Percentiles rank a stretch among this genome's conserved stretches.
Evolutionary conservation across 2,329 filamentous ascomycete species (phyloP).

Genomic region (Phialophora expanda): DNA sequence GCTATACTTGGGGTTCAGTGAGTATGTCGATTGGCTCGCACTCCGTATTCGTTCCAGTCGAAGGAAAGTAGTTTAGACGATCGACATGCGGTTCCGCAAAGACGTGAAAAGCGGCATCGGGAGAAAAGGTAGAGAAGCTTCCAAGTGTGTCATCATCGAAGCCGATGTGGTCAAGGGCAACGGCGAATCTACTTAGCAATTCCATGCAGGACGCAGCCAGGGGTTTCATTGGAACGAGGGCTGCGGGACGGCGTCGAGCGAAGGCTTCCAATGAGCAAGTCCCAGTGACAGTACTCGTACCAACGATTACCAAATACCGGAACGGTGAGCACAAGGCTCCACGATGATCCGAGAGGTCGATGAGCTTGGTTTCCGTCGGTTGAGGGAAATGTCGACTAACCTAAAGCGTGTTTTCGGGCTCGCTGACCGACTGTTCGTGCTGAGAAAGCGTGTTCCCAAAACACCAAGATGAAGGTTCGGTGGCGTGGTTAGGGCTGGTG

Average conservation of each 20-base stretch:
- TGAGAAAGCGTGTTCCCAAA: not conserved
- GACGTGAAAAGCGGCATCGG: slow-evolving; percentile 10
- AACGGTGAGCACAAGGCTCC: slow-evolving; percentile 8
- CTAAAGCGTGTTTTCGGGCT: not conserved
- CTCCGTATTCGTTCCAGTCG: slow-evolving; percentile 29
- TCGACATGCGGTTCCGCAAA: slow-evolving; percentile 28
- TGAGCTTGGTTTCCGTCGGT: slow-evolving; percentile 1
- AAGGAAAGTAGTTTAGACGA: slow-evolving; percentile 11
- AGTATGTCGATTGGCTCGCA: not conserved
- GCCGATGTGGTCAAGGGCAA: not conserved
- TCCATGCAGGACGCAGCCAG: not conserved
- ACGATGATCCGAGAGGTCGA: slow-evolving; percentile 11
- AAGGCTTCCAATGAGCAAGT: not conserved
- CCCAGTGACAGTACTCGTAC: not conserved
- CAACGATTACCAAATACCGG: not conserved
- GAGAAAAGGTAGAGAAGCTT: not conserved
- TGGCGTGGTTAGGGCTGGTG: not conserved
- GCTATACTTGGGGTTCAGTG: slow-evolving; percentile 20
- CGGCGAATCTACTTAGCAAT: slow-evolving; percentile 2
- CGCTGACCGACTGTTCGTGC: slow-evolving; percentile 8
- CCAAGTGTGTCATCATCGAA: not conserved
- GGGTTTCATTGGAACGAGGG: slow-evolving; percentile 4
- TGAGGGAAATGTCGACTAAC: not conserved
- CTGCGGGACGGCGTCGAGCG: not conserved
- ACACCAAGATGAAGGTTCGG: not conserved